Evolutionary conservation across 768 basidiomycete genomes (phyloP).

Genomic region (Naematelia aurantialba): DNA sequence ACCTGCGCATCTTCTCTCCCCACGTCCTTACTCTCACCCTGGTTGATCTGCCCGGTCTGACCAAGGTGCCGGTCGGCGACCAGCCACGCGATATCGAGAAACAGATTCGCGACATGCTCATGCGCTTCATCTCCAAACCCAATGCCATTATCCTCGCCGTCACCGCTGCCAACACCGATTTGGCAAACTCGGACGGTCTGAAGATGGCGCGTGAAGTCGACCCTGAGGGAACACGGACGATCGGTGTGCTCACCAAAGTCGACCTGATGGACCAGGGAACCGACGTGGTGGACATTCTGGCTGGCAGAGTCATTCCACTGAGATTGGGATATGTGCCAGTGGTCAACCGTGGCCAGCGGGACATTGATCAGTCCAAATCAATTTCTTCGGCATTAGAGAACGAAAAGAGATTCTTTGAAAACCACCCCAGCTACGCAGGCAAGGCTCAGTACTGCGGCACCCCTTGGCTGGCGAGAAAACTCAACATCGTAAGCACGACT

Average conservation of each 20-base stretch:
- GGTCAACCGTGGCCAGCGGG: constrained; percentile 95
- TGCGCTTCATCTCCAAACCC: constrained; percentile 91
- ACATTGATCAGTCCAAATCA: constrained; percentile 84
- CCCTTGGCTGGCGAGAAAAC: constrained; percentile 86
- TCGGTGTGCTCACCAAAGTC: constrained; percentile 97
- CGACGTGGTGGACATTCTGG: constrained; percentile 97
- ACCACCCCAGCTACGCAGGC: constrained; percentile 83
- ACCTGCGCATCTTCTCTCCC: constrained; percentile 93
- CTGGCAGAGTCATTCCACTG: constrained; percentile 91
- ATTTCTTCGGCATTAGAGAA: constrained; percentile 80
- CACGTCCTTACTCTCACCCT: constrained; percentile 95
- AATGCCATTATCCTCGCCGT: constrained; percentile 96
- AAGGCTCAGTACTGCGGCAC: constrained; percentile 97
- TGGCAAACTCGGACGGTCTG: constrained; percentile 97
- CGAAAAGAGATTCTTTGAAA: constrained; percentile 92
- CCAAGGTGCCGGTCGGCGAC: constrained; percentile 88
- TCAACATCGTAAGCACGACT: constrained; percentile 74
- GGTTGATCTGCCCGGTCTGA: constrained; percentile 94
- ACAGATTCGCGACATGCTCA: constrained; percentile 93
- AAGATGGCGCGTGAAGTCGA: constrained; percentile 96
- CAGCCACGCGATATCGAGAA: constrained; percentile 96
- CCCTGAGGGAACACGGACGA: constrained; percentile 92
- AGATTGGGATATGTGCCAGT: constrained; percentile 97
- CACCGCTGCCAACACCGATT: constrained; percentile 89
- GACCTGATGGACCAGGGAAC: constrained; percentile 98